phyloP scores from a whole-genome alignment of 106 monocot genomes.

The Amphibolis antarctica region DNA sequence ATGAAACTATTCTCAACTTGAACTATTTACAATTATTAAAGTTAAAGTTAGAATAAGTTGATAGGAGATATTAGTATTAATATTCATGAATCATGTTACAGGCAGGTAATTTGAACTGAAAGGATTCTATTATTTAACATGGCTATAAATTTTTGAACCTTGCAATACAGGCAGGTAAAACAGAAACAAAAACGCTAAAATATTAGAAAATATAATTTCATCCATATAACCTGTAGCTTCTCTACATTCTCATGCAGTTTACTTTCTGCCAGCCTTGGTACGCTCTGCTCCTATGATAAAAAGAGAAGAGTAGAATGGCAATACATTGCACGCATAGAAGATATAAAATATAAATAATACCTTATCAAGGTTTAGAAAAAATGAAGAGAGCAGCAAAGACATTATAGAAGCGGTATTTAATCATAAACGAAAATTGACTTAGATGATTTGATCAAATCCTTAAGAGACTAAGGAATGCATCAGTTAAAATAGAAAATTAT shows the following conservation, averaged over 20 bases:
- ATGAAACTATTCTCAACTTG: too few relatives aligned
- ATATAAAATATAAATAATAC: background rate
- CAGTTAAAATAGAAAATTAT: too few relatives aligned
- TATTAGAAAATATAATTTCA: background rate
- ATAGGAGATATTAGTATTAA: too few relatives aligned
- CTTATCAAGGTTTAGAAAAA: background rate
- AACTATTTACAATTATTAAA: too few relatives aligned
- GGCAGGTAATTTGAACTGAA: background rate
- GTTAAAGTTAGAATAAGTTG: too few relatives aligned
- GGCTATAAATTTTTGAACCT: background rate
- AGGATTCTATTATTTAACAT: background rate
- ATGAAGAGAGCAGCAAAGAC: too few relatives aligned
- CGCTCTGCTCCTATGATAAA: conserved; percentile 25
- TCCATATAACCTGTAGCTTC: conserved; percentile 44
- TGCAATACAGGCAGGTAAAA: background rate
- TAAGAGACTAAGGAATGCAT: too few relatives aligned
- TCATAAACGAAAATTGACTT: too few relatives aligned
- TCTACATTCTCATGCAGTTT: conserved; percentile 48
- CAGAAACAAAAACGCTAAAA: background rate
- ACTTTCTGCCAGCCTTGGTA: conserved; percentile 28
- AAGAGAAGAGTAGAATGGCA: background rate
- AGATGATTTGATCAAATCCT: too few relatives aligned
- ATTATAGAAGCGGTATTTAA: background rate
- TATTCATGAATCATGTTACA: too few relatives aligned
- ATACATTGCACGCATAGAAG: background rate